Base-by-base conservation (phyloP, 257 asterid genomes). In the Solanum raphanifolium region DNA sequence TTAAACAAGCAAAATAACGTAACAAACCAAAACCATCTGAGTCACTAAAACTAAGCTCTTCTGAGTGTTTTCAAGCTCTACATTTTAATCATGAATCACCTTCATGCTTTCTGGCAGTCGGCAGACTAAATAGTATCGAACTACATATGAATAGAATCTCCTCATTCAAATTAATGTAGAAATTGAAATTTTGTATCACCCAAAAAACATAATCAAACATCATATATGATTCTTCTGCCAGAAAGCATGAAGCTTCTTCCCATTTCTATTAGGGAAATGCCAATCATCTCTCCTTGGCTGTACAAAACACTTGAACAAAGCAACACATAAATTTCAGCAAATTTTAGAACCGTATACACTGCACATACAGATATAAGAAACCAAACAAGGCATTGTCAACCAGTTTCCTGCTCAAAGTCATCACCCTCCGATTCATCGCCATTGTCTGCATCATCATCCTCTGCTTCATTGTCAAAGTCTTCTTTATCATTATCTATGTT, bases 401-500 rank as follows among this genome's bases (percentile, higher is more conserved):
- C 94, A 25, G 99, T 95, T 90, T 95, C 99, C 91, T 97, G 99
- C 88, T 97, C 99, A 84, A 97, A 97, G 38, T 97, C 99, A 86
- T 97, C 99, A 65, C 96, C 98, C 79, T 96, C 99, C 0, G 98
- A 95, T 90, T 96, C 99, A 72, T 97, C 99, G 13, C 91, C 99
- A 68, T 95, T 94, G 90, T 97, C 98, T 66, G 93, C 98, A 87
- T 93, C 99, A 60, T 96, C 99, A 60, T 96, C 99, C 74, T 96
- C 99, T 0, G 91, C 98, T 78, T 97, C 98, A 87, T 97, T 95
- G 93, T 95, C 99, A 4, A 91, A 90, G 27, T 95, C 98, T 90
- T 95, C 99, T 89, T 95, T 95, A 72, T 96, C 98, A 39, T 93
- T 94, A 21, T 95, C 98, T 52, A 91, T 91, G 27, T 88, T 88